Evolutionary conservation across 495 filamentous ascomycete species (phyloP).

Genomic region (Bryoglossum gracile): DNA sequence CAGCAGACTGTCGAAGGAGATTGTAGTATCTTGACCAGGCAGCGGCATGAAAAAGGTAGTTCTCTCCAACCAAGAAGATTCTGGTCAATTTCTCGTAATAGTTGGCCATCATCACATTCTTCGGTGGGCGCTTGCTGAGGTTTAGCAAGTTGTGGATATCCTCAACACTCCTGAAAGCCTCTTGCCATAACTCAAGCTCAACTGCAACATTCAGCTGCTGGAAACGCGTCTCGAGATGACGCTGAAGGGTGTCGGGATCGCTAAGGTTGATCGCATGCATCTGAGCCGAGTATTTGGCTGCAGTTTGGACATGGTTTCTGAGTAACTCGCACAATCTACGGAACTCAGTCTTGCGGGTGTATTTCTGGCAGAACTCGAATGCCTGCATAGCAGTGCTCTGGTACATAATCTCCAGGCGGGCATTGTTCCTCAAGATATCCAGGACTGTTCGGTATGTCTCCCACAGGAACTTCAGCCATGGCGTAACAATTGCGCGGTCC

Average conservation of each 20-base stretch:
- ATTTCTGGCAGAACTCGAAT: constrained; percentile 97
- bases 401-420: constrained; percentile 93
- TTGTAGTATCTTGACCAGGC: constrained; percentile 97
- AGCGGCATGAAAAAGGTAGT: constrained; percentile 98
- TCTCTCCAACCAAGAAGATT: constrained; percentile 98
- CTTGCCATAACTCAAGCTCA: constrained; percentile 97
- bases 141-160: constrained; percentile 98
- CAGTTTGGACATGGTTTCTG: constrained; percentile 97
- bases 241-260: constrained; percentile 93
- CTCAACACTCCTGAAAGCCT: constrained; percentile 97
- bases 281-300: constrained; percentile 96
- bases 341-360: constrained; percentile 98
- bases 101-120: constrained; percentile 99
- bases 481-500: constrained; percentile 94
- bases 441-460: constrained; percentile 99
- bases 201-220: constrained; percentile 98
- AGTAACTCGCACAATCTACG: constrained; percentile 94
- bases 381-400: constrained; percentile 96
- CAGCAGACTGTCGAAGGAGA: constrained; percentile 85
- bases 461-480: constrained; percentile 99
- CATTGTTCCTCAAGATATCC: constrained; percentile 98
- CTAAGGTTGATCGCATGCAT: constrained; percentile 99
- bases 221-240: constrained; percentile 95
- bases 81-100: constrained; percentile 99
- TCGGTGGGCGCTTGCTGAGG: constrained; percentile 97